phyloP scores from a whole-genome alignment of 768 basidiomycete genomes.

The Mycena olivaceomarginata region DNA sequence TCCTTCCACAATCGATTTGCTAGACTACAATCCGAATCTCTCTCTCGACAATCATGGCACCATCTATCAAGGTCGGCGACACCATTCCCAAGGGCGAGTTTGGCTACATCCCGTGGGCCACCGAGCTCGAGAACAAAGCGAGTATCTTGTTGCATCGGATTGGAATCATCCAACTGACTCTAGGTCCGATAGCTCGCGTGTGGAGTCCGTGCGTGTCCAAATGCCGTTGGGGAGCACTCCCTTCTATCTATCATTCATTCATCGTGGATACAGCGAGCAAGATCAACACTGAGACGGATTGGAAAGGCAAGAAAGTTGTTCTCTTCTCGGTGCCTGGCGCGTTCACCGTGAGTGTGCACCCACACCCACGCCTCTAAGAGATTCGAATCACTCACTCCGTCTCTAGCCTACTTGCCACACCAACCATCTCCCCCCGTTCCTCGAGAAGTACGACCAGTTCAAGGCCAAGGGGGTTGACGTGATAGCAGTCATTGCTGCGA shows the following conservation, averaged over 20 bases:
- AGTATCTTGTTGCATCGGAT: slow-evolving; percentile 47
- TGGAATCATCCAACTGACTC: slow-evolving; percentile 32
- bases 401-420: slow-evolving; percentile 78
- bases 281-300: slow-evolving; percentile 72
- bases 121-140: slow-evolving; percentile 78
- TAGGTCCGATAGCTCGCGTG: slow-evolving; percentile 68
- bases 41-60: slow-evolving; percentile 48
- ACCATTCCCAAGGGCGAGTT: slow-evolving; percentile 68
- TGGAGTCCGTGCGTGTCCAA: slow-evolving; percentile 74
- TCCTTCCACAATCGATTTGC: slow-evolving; percentile 5
- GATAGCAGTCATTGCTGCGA: slow-evolving; percentile 84
- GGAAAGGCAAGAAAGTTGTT: slow-evolving; percentile 91
- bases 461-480: slow-evolving; percentile 86
- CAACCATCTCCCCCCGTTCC: slow-evolving; percentile 79
- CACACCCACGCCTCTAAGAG: neutral
- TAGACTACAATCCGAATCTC: neutral
- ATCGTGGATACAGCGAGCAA: slow-evolving; percentile 63
- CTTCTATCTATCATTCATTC: slow-evolving; percentile 18
- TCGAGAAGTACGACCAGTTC: slow-evolving; percentile 83
- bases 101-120: slow-evolving; percentile 74
- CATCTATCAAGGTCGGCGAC: slow-evolving; percentile 71
- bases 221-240: neutral
- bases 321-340: slow-evolving; percentile 88
- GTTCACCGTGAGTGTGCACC: slow-evolving; percentile 75
- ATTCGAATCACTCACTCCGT: slow-evolving; percentile 64